Evolutionary conservation across 2,329 filamentous ascomycete species (phyloP).

Genomic region (Pseudomassariella vexata): DNA sequence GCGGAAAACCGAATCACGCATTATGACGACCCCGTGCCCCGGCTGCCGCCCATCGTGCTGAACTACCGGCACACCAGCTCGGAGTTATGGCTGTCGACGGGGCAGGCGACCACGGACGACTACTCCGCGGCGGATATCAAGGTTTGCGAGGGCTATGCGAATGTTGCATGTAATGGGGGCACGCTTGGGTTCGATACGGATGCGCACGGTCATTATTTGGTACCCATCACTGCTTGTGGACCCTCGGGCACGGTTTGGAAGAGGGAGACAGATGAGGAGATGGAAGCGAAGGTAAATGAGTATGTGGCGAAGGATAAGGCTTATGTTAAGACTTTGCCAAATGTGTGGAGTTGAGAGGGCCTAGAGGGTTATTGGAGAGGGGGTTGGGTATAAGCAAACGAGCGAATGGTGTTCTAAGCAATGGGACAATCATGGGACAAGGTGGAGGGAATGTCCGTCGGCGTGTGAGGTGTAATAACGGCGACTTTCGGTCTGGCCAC

Average conservation of each 20-base stretch:
- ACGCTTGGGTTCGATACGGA: conserved; percentile 35
- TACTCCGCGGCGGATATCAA: conserved; percentile 35
- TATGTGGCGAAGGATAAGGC: conserved; percentile 18
- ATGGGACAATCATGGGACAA: too few relatives aligned
- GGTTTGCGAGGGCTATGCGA: conserved; percentile 43
- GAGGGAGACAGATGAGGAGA: conserved; percentile 10
- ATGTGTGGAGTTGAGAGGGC: conserved; percentile 6
- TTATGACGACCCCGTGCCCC: conserved; percentile 59
- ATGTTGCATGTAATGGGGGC: conserved; percentile 44
- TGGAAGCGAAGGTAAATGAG: conserved; percentile 16
- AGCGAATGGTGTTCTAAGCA: too few relatives aligned
- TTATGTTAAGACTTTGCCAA: conserved; percentile 3
- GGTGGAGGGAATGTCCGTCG: too few relatives aligned
- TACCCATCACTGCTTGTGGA: conserved; percentile 33
- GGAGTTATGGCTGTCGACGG: conserved; percentile 58
- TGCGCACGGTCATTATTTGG: conserved; percentile 46
- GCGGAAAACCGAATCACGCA: conserved; percentile 62
- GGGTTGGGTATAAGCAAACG: too few relatives aligned
- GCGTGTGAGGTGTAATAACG: too few relatives aligned
- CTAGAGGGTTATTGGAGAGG: too few relatives aligned
- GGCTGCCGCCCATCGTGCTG: conserved; percentile 55
- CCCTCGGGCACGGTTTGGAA: conserved; percentile 18
- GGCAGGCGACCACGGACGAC: conserved; percentile 23
- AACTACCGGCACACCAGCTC: conserved; percentile 63
- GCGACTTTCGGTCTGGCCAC: too few relatives aligned